phyloP scores from a whole-genome alignment of 768 basidiomycete species.

The Brasilioporus rufonigricans region DNA sequence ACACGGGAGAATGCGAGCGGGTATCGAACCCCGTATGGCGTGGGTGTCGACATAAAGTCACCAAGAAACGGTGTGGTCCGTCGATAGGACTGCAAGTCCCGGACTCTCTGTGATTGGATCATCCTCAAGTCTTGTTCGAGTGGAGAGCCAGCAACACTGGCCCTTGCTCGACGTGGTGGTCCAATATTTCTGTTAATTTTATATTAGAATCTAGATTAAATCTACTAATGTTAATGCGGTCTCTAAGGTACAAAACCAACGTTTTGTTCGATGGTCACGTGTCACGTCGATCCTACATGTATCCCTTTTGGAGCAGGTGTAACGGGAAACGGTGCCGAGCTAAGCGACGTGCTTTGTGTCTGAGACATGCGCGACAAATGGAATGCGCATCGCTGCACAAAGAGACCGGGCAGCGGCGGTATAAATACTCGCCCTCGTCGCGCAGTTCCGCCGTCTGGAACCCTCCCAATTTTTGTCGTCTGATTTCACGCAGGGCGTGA shows the following conservation, averaged over 20 bases:
- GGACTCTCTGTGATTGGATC: neutral
- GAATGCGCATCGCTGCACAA: neutral
- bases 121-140: neutral
- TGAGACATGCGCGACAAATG: conserved; percentile 8
- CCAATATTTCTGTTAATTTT: too few relatives aligned
- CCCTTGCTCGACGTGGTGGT: neutral
- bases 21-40: neutral
- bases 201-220: too few relatives aligned
- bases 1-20: neutral
- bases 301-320: conserved; percentile 5
- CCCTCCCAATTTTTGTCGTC: neutral
- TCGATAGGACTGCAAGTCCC: neutral
- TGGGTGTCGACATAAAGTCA: neutral
- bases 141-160: neutral
- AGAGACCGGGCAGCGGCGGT: neutral
- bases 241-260: too few relatives aligned
- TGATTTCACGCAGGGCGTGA: conserved; percentile 15
- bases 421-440: conserved; percentile 11
- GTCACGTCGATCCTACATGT: conserved; percentile 5
- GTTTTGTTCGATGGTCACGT: conserved; percentile 9
- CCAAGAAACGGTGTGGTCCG: neutral
- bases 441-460: conserved; percentile 3
- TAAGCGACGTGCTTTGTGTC: conserved; percentile 13
- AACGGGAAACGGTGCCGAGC: neutral
- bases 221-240: too few relatives aligned